These are phyloP conservation scores for Aspergillus egyptiacus DNA, from an alignment of 495 filamentous ascomycete species.

Conservation along the genomic window DNA sequence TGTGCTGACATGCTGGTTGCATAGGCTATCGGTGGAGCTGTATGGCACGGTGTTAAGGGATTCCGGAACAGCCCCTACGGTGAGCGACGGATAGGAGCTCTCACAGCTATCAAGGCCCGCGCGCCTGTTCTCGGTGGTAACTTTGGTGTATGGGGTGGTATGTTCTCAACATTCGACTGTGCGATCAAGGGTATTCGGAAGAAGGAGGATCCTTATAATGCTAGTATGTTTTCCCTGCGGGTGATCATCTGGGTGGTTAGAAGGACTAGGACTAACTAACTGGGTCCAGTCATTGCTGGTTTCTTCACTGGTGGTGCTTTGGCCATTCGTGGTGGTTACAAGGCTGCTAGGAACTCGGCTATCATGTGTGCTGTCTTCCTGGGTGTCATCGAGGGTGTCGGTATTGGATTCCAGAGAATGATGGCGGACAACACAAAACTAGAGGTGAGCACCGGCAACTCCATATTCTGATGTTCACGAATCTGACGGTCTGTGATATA, in stretches of 20 bases:
- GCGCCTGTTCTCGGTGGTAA: constrained; percentile 95
- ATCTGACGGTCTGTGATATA: constrained; percentile 12
- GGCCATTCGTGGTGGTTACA: constrained; percentile 81
- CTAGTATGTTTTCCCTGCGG: constrained; percentile 51
- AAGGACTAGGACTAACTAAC: constrained; percentile 3
- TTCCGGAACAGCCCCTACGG: constrained; percentile 86
- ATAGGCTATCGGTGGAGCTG: constrained; percentile 71
- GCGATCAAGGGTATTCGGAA: constrained; percentile 92
- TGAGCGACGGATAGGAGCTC: constrained; percentile 88
- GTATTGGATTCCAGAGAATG: constrained; percentile 95
- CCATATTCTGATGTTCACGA: not conserved
- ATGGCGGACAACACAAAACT: constrained; percentile 87
- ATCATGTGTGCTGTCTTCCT: constrained; percentile 92
- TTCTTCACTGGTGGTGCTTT: constrained; percentile 95
- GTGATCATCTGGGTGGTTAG: not conserved
- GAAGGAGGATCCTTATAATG: constrained; percentile 97
- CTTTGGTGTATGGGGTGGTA: constrained; percentile 94
- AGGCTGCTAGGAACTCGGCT: constrained; percentile 85
- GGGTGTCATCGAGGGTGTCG: constrained; percentile 94
- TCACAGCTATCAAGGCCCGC: constrained; percentile 95
- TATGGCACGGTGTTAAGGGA: constrained; percentile 98
- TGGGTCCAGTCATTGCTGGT: constrained; percentile 65
- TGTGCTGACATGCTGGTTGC: constrained; percentile 10
- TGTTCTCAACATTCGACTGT: constrained; percentile 94
- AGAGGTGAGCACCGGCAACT: constrained; percentile 57